Percentiles rank a stretch among this genome's conserved stretches.
phyloP scores from a whole-genome alignment of 495 filamentous ascomycete species.

The Aspergillus funiculosus region DNA sequence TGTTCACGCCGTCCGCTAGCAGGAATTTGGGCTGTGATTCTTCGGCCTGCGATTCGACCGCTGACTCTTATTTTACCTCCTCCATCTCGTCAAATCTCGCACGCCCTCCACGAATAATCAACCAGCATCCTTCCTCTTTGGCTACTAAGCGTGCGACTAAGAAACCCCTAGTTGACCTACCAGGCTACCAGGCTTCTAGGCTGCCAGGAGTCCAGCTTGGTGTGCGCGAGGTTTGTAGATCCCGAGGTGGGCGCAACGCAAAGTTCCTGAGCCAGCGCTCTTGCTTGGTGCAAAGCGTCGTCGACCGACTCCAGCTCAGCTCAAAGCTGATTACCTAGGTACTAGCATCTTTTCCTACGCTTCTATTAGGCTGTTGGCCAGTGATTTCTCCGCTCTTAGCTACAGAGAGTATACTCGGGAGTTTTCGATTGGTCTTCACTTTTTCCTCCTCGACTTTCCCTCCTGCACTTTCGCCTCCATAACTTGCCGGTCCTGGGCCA shows the following conservation, averaged over 20 bases:
- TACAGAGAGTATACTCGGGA: not conserved
- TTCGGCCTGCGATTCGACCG: conserved; percentile 11
- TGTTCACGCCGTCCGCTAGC: conserved; percentile 1
- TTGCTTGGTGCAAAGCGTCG: conserved; percentile 1
- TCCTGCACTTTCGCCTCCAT: conserved; percentile 1
- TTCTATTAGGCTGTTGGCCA: not conserved
- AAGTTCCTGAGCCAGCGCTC: conserved; percentile 7
- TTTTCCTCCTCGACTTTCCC: not conserved
- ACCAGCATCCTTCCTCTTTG: not conserved
- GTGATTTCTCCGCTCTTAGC: not conserved
- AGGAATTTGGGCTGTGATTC: conserved; percentile 1
- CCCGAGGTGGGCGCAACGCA: conserved; percentile 13
- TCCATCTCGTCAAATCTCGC: not conserved
- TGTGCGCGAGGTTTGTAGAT: conserved; percentile 14
- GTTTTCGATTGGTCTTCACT: not conserved
- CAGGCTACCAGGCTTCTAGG: no score
- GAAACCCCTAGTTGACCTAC: conserved; percentile 1
- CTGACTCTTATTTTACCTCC: not conserved
- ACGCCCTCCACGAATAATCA: conserved; percentile 5
- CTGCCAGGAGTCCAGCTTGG: no score
- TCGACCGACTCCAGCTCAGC: not conserved
- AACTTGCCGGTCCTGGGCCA: conserved; percentile 7
- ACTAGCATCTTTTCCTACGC: not conserved
- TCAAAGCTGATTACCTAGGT: conserved; percentile 6
- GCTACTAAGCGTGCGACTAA: conserved; percentile 4